Evolutionary conservation across 2,329 filamentous ascomycete genomes (phyloP), one percentile per base, ranked within the genome.

Genomic region (Xylariaceae sp.): DNA sequence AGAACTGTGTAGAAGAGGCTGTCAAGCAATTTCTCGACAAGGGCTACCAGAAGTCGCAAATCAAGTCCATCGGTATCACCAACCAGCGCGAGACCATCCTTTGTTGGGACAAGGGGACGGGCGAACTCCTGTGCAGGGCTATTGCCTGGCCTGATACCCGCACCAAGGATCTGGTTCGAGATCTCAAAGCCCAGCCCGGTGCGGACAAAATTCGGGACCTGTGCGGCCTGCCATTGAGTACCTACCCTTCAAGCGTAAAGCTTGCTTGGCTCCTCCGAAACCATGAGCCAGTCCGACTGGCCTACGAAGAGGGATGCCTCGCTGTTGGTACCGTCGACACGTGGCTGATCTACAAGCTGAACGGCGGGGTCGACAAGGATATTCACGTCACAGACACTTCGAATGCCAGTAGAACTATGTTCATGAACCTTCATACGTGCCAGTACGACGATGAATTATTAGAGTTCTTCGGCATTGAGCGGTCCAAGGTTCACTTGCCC

Each of bases 91-190:
- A 96, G 71, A 96, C 91, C 1, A 89, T 87, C 1, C 77, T 96
- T 1, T 85, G 91, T 22, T 96, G 90, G 90, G 89, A 96, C 69
- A 82, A 78, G 63, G 79, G 81, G 60, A 94, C 89, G 1, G 91
- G 91, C 58, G 81, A 94, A 68, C 84, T 90, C 4, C 75, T 96
- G 14, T 81, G 89, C 73, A 91, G 93, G 65, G 90, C 90, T 52
- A 87, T 96, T 55, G 91, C 90, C 42, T 96, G 91, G 90, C 88
- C 90, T 31, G 91, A 96, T 67, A 96, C 90, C 31, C 81, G 91
- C 47, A 93, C 89, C 47, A 79, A 80, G 44, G 58, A 67, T 9
- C 74, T 96, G 38, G 90, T 94, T 28, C 84, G 88, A 53, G 87
- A 93, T 62, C 75, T 96, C 42, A 91, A 90, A 71, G 70, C 73